A percentile compares a stretch with the other conserved stretches of the same genome.
phyloP scores from a whole-genome alignment of 1,284 basidiomycete species.

The Tilletia setariae region DNA sequence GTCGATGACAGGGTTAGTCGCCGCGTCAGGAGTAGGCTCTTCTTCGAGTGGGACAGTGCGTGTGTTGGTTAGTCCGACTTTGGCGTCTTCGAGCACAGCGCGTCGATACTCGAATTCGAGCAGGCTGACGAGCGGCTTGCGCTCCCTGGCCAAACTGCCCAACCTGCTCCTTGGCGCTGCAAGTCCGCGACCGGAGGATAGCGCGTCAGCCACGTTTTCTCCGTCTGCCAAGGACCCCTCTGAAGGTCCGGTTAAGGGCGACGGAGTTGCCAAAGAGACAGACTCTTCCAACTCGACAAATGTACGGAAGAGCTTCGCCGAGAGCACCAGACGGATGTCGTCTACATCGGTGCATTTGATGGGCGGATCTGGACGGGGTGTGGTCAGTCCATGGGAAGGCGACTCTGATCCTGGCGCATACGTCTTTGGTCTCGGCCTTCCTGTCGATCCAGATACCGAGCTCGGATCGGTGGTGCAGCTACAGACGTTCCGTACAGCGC shows the following conservation, averaged over 20 bases:
- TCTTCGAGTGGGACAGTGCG: too few species aligned
- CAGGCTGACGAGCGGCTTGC: background rate
- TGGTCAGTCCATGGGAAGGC: conserved; percentile 7
- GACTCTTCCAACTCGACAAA: background rate
- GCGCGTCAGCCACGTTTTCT: background rate
- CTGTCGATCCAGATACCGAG: conserved; percentile 50
- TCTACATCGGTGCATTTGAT: background rate
- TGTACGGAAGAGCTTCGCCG: conserved; percentile 2
- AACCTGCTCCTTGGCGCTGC: background rate
- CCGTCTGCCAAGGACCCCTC: background rate
- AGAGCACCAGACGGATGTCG: conserved; percentile 11
- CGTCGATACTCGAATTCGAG: conserved; percentile 8
- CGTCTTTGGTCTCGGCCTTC: conserved; percentile 25
- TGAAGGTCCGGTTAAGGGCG: background rate
- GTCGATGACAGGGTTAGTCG: too few species aligned
- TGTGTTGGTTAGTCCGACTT: too few species aligned
- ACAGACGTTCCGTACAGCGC: conserved; percentile 39
- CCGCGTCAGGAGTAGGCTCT: too few species aligned
- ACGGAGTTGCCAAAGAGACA: too few species aligned
- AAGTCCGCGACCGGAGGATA: background rate
- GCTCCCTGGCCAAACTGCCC: background rate
- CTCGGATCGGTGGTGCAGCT: conserved; percentile 48
- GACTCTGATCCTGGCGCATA: conserved; percentile 10
- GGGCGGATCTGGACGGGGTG: background rate
- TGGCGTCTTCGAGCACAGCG: background rate